These are phyloP conservation scores for Yamadazyma dushanensis DNA, from an alignment of 1,139 yeast genomes.

Conservation along the genomic window DNA sequence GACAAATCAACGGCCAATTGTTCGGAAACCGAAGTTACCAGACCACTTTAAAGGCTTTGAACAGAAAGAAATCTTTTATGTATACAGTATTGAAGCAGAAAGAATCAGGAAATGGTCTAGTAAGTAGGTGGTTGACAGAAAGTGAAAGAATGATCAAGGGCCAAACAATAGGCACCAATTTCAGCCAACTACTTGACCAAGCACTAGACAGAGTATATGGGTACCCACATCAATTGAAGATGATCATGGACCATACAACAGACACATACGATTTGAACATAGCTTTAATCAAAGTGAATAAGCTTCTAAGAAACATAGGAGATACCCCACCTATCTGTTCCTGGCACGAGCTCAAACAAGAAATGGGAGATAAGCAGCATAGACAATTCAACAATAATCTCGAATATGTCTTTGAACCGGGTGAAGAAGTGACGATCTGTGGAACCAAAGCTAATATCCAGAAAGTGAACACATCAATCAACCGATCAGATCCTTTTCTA, in stretches of 20 bases:
- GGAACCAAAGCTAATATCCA: no score
- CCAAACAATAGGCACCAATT: conserved; percentile 3
- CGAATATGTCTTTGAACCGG: conserved; percentile 12
- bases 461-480: no score
- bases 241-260: conserved; percentile 14
- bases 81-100: conserved; percentile 7
- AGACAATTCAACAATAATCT: conserved; percentile 8
- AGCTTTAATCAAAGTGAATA: conserved; percentile 19
- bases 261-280: conserved; percentile 14
- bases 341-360: conserved; percentile 15
- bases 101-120: conserved; percentile 4
- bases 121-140: conserved; percentile 16
- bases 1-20: conserved; percentile 12
- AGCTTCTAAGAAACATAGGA: conserved; percentile 14
- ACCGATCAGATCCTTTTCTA: not conserved
- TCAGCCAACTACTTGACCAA: conserved; percentile 11
- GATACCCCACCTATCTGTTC: conserved; percentile 11
- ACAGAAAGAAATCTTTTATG: conserved; percentile 5
- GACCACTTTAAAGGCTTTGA: conserved; percentile 4
- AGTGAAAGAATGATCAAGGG: conserved; percentile 10
- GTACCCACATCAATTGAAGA: conserved; percentile 19
- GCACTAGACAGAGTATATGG: conserved; percentile 17
- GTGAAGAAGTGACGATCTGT: not conserved
- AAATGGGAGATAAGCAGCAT: not conserved
- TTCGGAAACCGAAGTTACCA: conserved; percentile 10